phyloP scores from a whole-genome alignment of 202 grass and related monocot species.

The Brachypodium distachyon region DNA sequence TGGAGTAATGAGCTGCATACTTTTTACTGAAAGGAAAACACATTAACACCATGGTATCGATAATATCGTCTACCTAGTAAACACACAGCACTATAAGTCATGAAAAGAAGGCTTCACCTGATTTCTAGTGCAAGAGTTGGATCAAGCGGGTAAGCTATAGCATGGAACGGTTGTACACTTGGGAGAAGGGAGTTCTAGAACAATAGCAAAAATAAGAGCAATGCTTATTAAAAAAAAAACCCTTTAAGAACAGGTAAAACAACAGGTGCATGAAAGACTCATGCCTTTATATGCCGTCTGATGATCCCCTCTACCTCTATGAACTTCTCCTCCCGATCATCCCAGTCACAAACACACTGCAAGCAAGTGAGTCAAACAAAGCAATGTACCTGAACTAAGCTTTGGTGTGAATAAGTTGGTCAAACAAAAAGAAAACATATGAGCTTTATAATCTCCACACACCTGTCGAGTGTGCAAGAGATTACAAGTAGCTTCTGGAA shows the following conservation, averaged over 20 bases:
- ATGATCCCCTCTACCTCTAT: constrained; percentile 49
- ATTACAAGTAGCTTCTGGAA: constrained; percentile 63
- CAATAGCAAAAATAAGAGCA: neutral
- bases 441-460: neutral
- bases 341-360: constrained; percentile 66
- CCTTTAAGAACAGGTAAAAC: neutral
- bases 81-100: neutral
- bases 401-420: neutral
- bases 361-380: constrained; percentile 5
- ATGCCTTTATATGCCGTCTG: constrained; percentile 50
- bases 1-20: constrained; percentile 53
- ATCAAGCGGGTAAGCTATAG: constrained; percentile 66
- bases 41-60: neutral
- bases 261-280: neutral
- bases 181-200: constrained; percentile 50
- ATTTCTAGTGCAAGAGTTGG: constrained; percentile 54
- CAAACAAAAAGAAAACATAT: too few relatives aligned
- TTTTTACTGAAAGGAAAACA: constrained; percentile 27
- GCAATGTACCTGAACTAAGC: neutral
- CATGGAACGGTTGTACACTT: constrained; percentile 73
- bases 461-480: constrained; percentile 59
- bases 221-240: neutral
- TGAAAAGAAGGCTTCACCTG: constrained; percentile 24
- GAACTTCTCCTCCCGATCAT: constrained; percentile 41
- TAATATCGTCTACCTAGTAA: neutral